Conservation (phyloP, 495 filamentous ascomycete species). For the Chaetomium cochliodes region DNA sequence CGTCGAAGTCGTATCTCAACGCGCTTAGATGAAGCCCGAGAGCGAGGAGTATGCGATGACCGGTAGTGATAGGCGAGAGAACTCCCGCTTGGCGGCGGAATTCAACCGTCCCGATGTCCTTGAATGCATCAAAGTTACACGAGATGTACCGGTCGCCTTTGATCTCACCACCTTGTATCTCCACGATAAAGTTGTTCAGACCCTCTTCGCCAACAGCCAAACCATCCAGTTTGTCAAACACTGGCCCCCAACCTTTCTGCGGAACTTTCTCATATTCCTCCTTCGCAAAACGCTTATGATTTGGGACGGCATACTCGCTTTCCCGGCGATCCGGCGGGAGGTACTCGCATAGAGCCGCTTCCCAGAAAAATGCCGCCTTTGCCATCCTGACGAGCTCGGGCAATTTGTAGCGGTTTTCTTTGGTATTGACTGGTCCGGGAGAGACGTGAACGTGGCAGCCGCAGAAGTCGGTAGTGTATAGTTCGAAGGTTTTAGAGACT, state of each 20-base stretch:
- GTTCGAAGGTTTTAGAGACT: neutral
- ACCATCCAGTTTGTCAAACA: neutral
- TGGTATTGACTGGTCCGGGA: neutral
- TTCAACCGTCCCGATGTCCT: neutral
- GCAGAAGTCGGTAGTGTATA: neutral
- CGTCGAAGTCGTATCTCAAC: neutral
- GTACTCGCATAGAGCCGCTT: neutral
- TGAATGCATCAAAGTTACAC: neutral
- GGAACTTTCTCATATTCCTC: neutral
- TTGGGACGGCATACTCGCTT: neutral
- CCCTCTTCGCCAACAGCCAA: neutral
- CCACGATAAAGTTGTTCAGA: neutral
- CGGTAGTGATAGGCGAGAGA: neutral
- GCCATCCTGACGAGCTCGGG: neutral
- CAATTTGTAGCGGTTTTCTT: neutral
- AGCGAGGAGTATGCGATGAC: neutral
- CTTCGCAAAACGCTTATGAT: neutral
- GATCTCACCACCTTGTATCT: neutral
- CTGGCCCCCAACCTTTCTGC: neutral
- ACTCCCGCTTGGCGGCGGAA: neutral
- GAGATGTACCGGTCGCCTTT: neutral
- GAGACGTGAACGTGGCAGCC: neutral
- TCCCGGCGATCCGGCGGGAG: neutral
- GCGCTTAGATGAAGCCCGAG: neutral
- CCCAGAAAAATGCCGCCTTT: neutral